phyloP scores from a whole-genome alignment of 441 rosid species.

The Syzygium malaccense region DNA sequence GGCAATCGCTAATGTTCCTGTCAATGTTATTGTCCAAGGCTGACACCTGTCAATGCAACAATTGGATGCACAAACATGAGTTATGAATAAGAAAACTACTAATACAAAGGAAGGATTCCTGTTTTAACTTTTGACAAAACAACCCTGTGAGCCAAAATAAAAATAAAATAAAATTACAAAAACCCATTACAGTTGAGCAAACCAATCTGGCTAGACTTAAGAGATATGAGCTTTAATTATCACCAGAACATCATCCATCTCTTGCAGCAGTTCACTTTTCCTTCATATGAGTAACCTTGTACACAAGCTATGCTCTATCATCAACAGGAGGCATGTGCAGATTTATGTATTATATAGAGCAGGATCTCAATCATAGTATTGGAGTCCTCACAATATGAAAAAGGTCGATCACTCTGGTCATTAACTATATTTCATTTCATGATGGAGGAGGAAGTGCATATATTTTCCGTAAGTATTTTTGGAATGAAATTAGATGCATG shows the following conservation, averaged over 20 bases:
- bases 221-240: background rate
- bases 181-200: background rate
- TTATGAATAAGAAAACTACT: background rate
- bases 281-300: background rate
- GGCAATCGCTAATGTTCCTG: slow-evolving; percentile 48
- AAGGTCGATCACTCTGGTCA: background rate
- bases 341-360: background rate
- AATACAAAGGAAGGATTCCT: background rate
- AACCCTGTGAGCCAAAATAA: background rate
- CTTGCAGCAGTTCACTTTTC: background rate
- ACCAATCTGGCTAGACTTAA: background rate
- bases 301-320: background rate
- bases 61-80: background rate
- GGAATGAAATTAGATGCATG: background rate
- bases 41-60: slow-evolving; percentile 56
- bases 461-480: background rate
- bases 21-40: slow-evolving; percentile 81
- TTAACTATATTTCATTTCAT: background rate
- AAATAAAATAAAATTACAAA: background rate
- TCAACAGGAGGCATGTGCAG: background rate
- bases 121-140: background rate
- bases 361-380: background rate
- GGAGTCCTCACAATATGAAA: background rate
- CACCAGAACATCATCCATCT: background rate
- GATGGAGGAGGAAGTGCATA: background rate